A percentile compares a stretch with the other conserved stretches of the same genome.
Conservation (phyloP, 1,139 yeast genomes). For the Pichia sp. region DNA sequence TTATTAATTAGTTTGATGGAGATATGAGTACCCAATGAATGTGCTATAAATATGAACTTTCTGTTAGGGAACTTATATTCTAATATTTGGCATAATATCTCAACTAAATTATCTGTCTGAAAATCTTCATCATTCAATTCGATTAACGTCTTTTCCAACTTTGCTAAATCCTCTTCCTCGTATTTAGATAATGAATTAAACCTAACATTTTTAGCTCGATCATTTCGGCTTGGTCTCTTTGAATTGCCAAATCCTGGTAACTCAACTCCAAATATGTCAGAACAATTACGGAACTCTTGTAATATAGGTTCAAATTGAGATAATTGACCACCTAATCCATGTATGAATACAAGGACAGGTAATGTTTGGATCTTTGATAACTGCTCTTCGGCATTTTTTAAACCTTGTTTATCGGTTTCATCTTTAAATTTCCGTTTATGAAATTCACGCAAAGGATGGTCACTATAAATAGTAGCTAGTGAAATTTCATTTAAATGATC, state of each 20-base stretch:
- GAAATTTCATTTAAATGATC: constrained; percentile 34
- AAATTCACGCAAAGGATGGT: constrained; percentile 48
- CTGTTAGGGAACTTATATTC: constrained; percentile 35
- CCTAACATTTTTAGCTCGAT: constrained; percentile 1
- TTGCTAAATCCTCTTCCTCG: constrained; percentile 20
- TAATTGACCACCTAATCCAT: constrained; percentile 76
- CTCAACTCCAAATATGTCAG: constrained; percentile 58
- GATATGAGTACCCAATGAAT: constrained; percentile 69
- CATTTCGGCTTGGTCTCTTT: constrained; percentile 23
- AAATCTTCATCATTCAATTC: constrained; percentile 40
- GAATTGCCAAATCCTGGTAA: constrained; percentile 74
- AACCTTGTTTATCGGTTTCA: constrained; percentile 17
- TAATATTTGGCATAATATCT: constrained; percentile 33
- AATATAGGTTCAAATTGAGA: constrained; percentile 64
- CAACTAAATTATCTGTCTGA: constrained; percentile 43
- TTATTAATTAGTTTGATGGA: constrained; percentile 42
- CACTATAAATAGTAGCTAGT: constrained; percentile 41
- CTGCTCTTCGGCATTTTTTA: constrained; percentile 24
- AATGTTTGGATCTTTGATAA: constrained; percentile 37
- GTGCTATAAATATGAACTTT: constrained; percentile 57
- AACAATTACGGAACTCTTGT: constrained; percentile 59
- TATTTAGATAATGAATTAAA: constrained; percentile 23
- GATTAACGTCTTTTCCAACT: constrained; percentile 20
- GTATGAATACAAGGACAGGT: constrained; percentile 58
- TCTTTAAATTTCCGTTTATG: constrained; percentile 35